Base-by-base conservation (phyloP, 768 basidiomycete genomes). In the Leccinum barrowsii region DNA sequence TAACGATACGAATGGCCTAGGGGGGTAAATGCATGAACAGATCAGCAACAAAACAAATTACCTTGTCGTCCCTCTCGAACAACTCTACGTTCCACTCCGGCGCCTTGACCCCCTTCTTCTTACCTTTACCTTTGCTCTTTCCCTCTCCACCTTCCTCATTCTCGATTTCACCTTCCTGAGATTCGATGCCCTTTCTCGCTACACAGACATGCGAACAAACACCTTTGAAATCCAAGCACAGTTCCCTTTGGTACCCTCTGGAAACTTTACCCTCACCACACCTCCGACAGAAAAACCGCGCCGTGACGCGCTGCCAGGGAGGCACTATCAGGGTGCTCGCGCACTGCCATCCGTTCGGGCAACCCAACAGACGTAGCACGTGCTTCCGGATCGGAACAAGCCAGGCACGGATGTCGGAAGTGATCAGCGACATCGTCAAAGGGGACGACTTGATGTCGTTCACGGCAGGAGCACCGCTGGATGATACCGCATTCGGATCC, bases 61-160 rank as follows among this genome's bases (percentile, higher is more conserved):
- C 89, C 78, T 80, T 82, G 15, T 76, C 75, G 66, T 90, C 87
- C 55, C 77, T 81, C n/a, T 75, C 73, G 59, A 90, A 90, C 13
- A 77, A 68, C 2, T 75, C 70, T 0, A 81, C 75, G 26, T 64
- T 73, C 86, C 86, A 90, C 4, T 68, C 63, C 21, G 24, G 13
- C 55, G 73, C 48, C 66, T 68, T 59, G 54, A 67, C 35, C 34
- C 57, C 47, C 57, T 59, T 60, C 56, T 49, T 59, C 7, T 54
- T 55, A 19, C 32, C 13, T 26, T 21, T 35, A 4, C 17, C 22
- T 17, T 51, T 44, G 1, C 28, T 48, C 52, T 17, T 52, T 13
- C n/a, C 57, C 57, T 65, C 58, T 70, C 67, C 26, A 73, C 50
- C 61, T 66, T 69, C 37, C 30, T 59, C 40, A 22, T 10, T 26